Conservation (phyloP, 805 yeast genomes). For the Candida khao-thaluensis region DNA sequence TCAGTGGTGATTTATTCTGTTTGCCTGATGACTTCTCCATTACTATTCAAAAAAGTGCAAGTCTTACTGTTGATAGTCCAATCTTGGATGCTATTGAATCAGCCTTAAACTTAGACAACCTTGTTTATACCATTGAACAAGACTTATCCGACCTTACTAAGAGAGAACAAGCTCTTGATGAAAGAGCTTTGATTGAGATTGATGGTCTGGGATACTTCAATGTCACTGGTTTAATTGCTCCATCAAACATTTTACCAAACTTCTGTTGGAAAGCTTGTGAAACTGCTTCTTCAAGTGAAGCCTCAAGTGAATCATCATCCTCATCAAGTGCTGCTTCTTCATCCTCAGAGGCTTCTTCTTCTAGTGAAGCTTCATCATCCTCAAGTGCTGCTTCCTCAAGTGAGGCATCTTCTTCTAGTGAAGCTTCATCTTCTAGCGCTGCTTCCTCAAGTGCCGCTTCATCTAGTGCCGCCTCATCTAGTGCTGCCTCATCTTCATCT, state of each 20-base stretch:
- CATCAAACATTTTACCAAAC: conserved; percentile 16
- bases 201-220: conserved; percentile 3
- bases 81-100: conserved; percentile 12
- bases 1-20: conserved; percentile 21
- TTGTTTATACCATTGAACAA: conserved; percentile 12
- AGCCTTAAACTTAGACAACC: conserved; percentile 2
- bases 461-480: conserved; percentile 1
- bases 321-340: conserved; percentile 2
- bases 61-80: conserved; percentile 11
- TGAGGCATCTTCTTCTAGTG: neutral
- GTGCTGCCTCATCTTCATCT: neutral
- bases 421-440: conserved; percentile 1
- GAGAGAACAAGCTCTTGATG: conserved; percentile 11
- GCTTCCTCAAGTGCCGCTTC: neutral
- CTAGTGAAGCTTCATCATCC: conserved; percentile 3
- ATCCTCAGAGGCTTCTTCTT: conserved; percentile 4
- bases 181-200: conserved; percentile 12
- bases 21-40: conserved; percentile 26
- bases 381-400: conserved; percentile 4
- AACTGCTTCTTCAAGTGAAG: conserved; percentile 7
- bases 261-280: conserved; percentile 18
- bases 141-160: conserved; percentile 6
- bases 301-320: neutral
- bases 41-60: conserved; percentile 10
- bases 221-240: conserved; percentile 9